Percentiles rank a stretch among this genome's conserved stretches.
These are phyloP conservation scores for Microthyrium microscopicum DNA, from an alignment of 2,329 filamentous ascomycete genomes.

Conservation along the genomic window DNA sequence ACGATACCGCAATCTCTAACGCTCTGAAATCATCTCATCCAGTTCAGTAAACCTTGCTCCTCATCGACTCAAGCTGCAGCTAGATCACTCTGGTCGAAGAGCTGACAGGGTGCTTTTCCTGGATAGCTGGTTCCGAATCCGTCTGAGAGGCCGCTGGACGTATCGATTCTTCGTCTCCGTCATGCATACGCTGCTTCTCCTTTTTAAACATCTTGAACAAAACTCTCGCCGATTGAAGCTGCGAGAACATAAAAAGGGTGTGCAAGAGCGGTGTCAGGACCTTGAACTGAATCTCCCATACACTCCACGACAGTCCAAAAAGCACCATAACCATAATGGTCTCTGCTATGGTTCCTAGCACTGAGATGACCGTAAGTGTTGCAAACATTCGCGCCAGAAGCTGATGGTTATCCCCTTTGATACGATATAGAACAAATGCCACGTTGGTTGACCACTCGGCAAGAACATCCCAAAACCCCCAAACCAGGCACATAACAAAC, in stretches of 20 bases:
- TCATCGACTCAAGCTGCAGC: too few species aligned
- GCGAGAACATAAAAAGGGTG: conserved; percentile 24
- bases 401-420: conserved; percentile 21
- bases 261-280: conserved; percentile 27
- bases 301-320: conserved; percentile 24
- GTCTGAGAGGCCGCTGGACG: too few species aligned
- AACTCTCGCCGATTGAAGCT: conserved; percentile 26
- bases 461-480: conserved; percentile 30
- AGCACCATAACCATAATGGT: conserved; percentile 28
- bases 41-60: too few species aligned
- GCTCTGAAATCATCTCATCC: too few species aligned
- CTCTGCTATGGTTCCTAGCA: conserved; percentile 23
- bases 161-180: too few species aligned
- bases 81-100: too few species aligned
- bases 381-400: conserved; percentile 25
- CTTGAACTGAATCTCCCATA: conserved; percentile 28
- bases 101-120: too few species aligned
- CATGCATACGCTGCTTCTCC: conserved; percentile 10
- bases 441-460: conserved; percentile 30
- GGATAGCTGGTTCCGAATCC: too few species aligned
- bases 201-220: conserved; percentile 25
- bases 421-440: conserved; percentile 28
- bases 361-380: conserved; percentile 20
- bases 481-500: conserved; percentile 22
- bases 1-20: too few species aligned